Evolutionary conservation across 805 yeast species (phyloP), one percentile per base, ranked within the genome.

Genomic region (Wickerhamiella dianesei): DNA sequence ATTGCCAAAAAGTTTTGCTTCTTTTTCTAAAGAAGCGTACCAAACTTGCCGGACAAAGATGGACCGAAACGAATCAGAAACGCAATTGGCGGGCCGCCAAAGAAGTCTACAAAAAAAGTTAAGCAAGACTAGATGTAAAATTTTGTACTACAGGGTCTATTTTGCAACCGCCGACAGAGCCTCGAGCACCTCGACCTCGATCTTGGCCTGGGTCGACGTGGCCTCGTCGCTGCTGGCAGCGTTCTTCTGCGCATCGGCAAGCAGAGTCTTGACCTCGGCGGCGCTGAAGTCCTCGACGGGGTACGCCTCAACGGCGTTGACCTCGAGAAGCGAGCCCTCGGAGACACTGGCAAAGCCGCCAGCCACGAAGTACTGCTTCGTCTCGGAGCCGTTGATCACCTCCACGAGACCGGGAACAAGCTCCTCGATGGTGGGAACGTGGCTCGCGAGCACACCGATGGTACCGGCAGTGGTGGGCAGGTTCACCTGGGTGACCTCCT

Each of bases 301-400:
- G 73, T 78, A 85, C 40, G 97, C 98, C 73, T 92, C 98, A 60
- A 86, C 82, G 55, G 96, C 88, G 63, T 92, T 82, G 67, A 92
- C 81, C 63, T 84, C 79, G 65, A 92, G 75, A 59, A 81, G 75
- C 57, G 95, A 87, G 62, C 85, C 94, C 69, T 96, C 96, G 67
- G 84, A 88, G 56, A 92, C 94, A 49, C 95, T 78, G 51, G 96
- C 97, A 62, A 89, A 83, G 58, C 98, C 98, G 56, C 97, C 97
- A 53, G 94, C 77, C 56, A 89, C 87, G 60, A 89, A 92, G 74
- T 68, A 89, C 69, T 83, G 85, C 68, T 76, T 73, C 55, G 82
- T 67, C 59, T 82, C 82, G 48, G 82, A 67, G 62, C 78, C 75
- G 68, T 85, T 89, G 56, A 85, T 81, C 63, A 92, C 79, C 69